These are phyloP conservation scores for Cladorrhinum sp. DNA, from an alignment of 2,329 filamentous ascomycete species.

Conservation along the genomic window DNA sequence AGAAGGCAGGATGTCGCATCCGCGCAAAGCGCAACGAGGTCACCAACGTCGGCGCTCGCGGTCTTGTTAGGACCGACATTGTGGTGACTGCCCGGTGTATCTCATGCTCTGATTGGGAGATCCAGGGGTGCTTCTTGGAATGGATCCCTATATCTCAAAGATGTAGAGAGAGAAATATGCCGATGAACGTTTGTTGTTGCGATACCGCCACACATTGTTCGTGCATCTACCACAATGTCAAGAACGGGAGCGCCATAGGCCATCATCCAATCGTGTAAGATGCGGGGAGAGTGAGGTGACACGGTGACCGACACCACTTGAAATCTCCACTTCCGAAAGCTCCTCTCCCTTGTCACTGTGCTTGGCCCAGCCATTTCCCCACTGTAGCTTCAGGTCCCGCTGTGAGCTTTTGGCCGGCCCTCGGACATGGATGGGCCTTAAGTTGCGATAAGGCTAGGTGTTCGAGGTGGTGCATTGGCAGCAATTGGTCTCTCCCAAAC, in stretches of 20 bases:
- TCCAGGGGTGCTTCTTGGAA: not conserved
- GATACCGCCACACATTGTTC: not conserved
- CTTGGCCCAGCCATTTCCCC: not conserved
- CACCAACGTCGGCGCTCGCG: conserved; percentile 15
- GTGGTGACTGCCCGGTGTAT: conserved; percentile 1
- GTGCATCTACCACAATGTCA: not conserved
- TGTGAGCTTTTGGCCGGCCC: not conserved
- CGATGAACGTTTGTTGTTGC: not conserved
- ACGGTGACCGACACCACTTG: not conserved
- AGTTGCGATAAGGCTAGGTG: not conserved
- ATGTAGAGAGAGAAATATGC: too few species aligned
- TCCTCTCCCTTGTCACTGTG: conserved; percentile 1
- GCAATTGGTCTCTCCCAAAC: too few species aligned
- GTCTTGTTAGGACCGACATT: conserved; percentile 25
- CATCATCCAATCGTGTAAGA: not conserved
- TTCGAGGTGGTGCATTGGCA: too few species aligned
- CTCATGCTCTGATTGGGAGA: conserved; percentile 19
- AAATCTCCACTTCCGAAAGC: conserved; percentile 13
- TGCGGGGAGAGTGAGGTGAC: not conserved
- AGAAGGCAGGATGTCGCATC: conserved; percentile 22
- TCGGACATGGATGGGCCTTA: not conserved
- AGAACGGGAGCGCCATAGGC: not conserved
- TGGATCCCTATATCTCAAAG: too few species aligned
- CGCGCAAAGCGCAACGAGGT: conserved; percentile 13
- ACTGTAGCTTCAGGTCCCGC: not conserved